Base-by-base conservation (phyloP, 805 yeast genomes). In the Wickerhamomyces bovis region DNA sequence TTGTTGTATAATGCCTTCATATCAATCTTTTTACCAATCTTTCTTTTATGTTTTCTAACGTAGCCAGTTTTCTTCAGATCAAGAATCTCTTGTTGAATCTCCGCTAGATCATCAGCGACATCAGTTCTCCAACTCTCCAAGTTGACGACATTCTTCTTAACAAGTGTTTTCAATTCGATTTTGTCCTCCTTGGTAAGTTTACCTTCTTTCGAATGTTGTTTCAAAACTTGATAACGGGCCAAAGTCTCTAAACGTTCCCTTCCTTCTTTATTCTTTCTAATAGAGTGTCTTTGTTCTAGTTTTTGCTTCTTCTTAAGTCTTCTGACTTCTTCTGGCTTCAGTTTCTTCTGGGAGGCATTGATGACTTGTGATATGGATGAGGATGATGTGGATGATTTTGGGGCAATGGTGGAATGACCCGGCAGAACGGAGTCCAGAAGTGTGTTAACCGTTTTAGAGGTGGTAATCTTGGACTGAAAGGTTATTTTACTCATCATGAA, bases 51-150 rank as follows among this genome's bases (percentile, higher is more conserved):
- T 39, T 63, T 60, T 55, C 66, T 68, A 38, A 59, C 65, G 40
- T 65, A 58, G 19, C 62, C 64, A 13, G 52, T 41, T 1, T 55
- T 71, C 46, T 74, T 73, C 62, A 80, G 67, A 7, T 54, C 54
- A n/a, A 76, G 39, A 12, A 78, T 70, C 25, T 68, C 68, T 2
- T 61, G 51, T 48, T 78, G 78, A 13, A 76, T 47, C 7, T 70
- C 71, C 7, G 58, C 45, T 21, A 77, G 49, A 33, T 76, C 80
- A n/a, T 66, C 69, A 7, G 64, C 66, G 19, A 63, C 62, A 21
- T 69, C 68, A 20, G 58, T 43, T 40, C 67, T 72, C 75, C 77
- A 73, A 16, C 73, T 68, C 47, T 65, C 66, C 12, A 75, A 48
- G 23, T 58, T 62, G 9, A 61, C 54, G 4, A 72, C 60, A 49